phyloP scores from a whole-genome alignment of 352 stramenopile genomes.

The Globisporangium okanoganense region DNA sequence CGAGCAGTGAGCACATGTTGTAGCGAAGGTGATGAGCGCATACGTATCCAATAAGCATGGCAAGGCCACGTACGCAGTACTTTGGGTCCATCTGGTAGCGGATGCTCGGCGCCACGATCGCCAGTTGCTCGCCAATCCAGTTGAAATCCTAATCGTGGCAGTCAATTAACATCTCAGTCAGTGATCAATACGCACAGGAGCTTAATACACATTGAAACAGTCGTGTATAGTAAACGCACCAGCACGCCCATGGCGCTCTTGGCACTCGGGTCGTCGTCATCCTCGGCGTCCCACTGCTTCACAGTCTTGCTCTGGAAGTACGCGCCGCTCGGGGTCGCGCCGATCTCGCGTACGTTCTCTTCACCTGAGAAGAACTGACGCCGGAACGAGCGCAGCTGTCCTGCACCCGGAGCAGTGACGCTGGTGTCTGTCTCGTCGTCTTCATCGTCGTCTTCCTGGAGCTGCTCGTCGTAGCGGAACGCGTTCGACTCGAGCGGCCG shows the following conservation, averaged over 20 bases:
- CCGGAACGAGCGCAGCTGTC: constrained; percentile 8
- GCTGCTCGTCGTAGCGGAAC: constrained; percentile 57
- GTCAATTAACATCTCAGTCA: background rate
- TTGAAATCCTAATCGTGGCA: constrained; percentile 48
- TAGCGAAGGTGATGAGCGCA: too few species aligned
- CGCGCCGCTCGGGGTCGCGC: constrained; percentile 26
- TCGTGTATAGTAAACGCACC: constrained; percentile 20
- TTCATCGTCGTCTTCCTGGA: constrained; percentile 19
- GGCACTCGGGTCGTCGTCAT: constrained; percentile 19
- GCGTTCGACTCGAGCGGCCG: constrained; percentile 61
- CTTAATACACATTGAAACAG: background rate
- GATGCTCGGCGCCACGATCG: constrained; percentile 34
- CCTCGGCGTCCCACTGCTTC: constrained; percentile 66
- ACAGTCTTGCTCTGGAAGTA: constrained; percentile 62
- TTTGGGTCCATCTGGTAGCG: constrained; percentile 72
- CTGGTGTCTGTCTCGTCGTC: background rate
- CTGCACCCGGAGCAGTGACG: constrained; percentile 11
- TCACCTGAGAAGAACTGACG: constrained; percentile 68
- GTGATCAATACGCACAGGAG: background rate
- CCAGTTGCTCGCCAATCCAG: constrained; percentile 60
- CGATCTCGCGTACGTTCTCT: constrained; percentile 40
- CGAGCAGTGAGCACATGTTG: background rate
- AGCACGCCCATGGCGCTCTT: constrained; percentile 25
- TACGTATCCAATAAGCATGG: too few species aligned
- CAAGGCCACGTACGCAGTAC: constrained; percentile 75